These are phyloP conservation scores for Phytophthora melonis DNA, from an alignment of 352 stramenopile genomes.

Conservation along the genomic window DNA sequence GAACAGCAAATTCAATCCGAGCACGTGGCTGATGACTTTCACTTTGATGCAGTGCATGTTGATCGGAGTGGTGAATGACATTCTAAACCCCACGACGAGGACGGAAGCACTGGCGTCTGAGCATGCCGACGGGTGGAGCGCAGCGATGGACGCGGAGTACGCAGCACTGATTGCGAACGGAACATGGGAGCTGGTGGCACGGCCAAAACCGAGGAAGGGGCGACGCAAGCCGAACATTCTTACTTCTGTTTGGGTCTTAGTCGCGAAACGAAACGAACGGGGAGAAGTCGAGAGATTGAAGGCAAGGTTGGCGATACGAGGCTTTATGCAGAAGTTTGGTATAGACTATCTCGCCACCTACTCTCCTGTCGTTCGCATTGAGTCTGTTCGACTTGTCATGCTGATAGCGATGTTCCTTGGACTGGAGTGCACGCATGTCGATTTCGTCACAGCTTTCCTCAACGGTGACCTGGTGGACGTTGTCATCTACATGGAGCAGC, in stretches of 20 bases:
- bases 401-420: constrained; percentile 5
- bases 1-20: constrained; percentile 6
- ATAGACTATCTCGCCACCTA: constrained; percentile 17
- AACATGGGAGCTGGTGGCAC: constrained; percentile 14
- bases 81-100: constrained; percentile 7
- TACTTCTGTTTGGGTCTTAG: constrained; percentile 9
- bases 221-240: constrained; percentile 1
- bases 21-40: constrained; percentile 11
- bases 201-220: constrained; percentile 2
- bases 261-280: constrained; percentile 15
- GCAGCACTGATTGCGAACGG: not conserved
- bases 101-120: constrained; percentile 11
- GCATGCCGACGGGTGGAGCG: constrained; percentile 2
- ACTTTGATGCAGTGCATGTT: constrained; percentile 20
- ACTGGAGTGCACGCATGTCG: not conserved
- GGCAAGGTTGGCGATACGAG: constrained; percentile 9
- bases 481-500: constrained; percentile 23
- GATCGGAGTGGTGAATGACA: constrained; percentile 12
- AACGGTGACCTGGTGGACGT: constrained; percentile 5
- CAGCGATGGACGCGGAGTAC: constrained; percentile 10
- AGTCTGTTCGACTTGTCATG: constrained; percentile 13
- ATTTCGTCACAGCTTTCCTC: constrained; percentile 8
- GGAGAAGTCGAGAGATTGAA: constrained; percentile 8
- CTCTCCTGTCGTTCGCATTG: constrained; percentile 17
- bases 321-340: too few relatives aligned